phyloP scores from a whole-genome alignment of 495 filamentous ascomycete species.

The Penicillium herquei region DNA sequence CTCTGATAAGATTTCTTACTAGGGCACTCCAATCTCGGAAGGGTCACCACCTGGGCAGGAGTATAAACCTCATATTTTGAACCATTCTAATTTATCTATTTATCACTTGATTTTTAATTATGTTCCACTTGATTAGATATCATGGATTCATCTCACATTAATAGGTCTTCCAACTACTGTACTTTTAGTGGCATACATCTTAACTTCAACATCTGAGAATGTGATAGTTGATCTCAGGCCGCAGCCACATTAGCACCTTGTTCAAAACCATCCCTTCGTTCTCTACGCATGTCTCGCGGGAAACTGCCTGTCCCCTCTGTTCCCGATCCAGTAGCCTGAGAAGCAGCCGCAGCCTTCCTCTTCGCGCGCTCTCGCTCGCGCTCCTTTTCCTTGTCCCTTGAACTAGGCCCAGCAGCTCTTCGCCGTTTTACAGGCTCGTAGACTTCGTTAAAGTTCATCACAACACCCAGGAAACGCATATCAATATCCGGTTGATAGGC shows the following conservation, averaged over 20 bases:
- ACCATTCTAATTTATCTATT: not conserved
- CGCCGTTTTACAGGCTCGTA: slow-evolving; percentile 69
- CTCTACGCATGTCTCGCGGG: slow-evolving; percentile 15
- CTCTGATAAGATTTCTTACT: slow-evolving; percentile 9
- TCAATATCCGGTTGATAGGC: slow-evolving; percentile 92
- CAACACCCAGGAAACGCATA: slow-evolving; percentile 90
- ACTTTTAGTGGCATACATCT: not conserved
- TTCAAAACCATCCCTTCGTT: slow-evolving; percentile 11
- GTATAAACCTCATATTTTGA: not conserved
- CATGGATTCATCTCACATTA: slow-evolving; percentile 22
- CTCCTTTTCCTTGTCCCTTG: slow-evolving; percentile 39
- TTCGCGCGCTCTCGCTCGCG: slow-evolving; percentile 24
- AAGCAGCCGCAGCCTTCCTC: slow-evolving; percentile 22
- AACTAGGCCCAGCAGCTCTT: slow-evolving; percentile 26
- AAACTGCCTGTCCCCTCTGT: slow-evolving; percentile 11
- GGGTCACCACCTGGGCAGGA: too few relatives aligned
- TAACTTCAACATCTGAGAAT: not conserved
- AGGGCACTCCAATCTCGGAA: not conserved
- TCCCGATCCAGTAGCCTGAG: slow-evolving; percentile 14
- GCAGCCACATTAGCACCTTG: slow-evolving; percentile 1
- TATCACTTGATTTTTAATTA: not conserved
- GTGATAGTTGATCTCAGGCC: not conserved
- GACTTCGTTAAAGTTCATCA: slow-evolving; percentile 99
- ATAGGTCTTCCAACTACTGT: not conserved
- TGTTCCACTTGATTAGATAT: not conserved